Conservation (phyloP, 1,284 basidiomycete genomes). For the Puccinia triticina region DNA sequence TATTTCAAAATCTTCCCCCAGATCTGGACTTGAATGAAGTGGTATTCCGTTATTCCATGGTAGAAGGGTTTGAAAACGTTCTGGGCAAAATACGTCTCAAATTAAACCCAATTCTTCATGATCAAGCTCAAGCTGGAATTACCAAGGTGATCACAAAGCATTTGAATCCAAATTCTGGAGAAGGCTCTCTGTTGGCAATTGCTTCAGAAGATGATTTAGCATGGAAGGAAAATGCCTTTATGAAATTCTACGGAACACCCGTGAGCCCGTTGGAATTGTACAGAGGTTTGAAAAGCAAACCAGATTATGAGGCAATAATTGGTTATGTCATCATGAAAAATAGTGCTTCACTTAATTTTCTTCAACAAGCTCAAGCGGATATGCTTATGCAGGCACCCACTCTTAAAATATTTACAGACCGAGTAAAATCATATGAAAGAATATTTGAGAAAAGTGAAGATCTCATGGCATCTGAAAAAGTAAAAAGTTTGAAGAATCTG, state of each 20-base stretch:
- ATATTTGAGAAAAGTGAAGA: not conserved
- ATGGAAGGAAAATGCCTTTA: not conserved
- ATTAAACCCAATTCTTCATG: not conserved
- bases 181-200: not conserved
- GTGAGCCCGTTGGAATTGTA: not conserved
- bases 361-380: not conserved
- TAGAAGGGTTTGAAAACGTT: not conserved
- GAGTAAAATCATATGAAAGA: too few species aligned
- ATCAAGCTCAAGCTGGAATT: not conserved
- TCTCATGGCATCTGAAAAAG: not conserved
- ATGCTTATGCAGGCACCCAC: too few species aligned
- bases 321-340: not conserved
- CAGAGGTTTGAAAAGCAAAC: not conserved
- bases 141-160: not conserved
- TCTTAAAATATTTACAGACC: too few species aligned
- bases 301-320: not conserved
- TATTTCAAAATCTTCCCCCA: not conserved
- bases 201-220: not conserved
- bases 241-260: not conserved
- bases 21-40: not conserved
- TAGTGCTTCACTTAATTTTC: not conserved
- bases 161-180: not conserved
- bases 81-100: not conserved
- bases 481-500: not conserved
- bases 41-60: not conserved